A percentile compares a stretch with the other conserved stretches of the same genome.
Evolutionary conservation across 2,329 filamentous ascomycete genomes (phyloP).

Genomic region (Alternaria tenuissima): DNA sequence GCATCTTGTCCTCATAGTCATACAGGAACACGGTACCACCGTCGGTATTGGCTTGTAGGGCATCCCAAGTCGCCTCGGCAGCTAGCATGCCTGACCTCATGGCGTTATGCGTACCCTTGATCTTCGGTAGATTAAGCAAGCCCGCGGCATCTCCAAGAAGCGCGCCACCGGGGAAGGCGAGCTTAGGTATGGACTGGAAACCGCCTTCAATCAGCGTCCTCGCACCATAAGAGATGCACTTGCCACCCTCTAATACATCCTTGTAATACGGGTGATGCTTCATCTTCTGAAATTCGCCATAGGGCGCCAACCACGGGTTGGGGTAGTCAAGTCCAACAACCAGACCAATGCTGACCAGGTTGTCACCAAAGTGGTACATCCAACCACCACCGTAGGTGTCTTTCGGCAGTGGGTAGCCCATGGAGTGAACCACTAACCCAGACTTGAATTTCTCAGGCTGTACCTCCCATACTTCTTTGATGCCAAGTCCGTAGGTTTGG

Average conservation of each 20-base stretch:
- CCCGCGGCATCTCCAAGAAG: constrained; percentile 96
- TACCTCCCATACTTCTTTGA: constrained; percentile 98
- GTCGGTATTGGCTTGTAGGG: constrained; percentile 65
- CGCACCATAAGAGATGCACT: constrained; percentile 96
- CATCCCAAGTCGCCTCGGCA: constrained; percentile 86
- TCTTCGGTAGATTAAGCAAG: constrained; percentile 96
- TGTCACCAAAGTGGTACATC: constrained; percentile 99
- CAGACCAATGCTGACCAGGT: constrained; percentile 89
- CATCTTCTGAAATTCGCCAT: constrained; percentile 96
- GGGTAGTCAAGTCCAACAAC: constrained; percentile 95
- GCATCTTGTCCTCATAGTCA: constrained; percentile 89
- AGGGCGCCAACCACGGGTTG: constrained; percentile 96
- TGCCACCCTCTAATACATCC: constrained; percentile 88
- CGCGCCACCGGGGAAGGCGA: constrained; percentile 93
- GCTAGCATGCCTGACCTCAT: constrained; percentile 98
- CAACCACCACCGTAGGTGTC: constrained; percentile 97
- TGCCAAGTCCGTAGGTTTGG: constrained; percentile 92
- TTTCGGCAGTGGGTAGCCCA: constrained; percentile 88
- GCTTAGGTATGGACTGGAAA: constrained; percentile 97
- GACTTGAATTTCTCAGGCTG: constrained; percentile 90
- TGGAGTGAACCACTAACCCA: constrained; percentile 84
- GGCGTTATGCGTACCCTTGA: constrained; percentile 97
- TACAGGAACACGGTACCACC: constrained; percentile 85
- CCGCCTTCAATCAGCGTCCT: constrained; percentile 92
- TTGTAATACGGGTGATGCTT: constrained; percentile 96